These are phyloP conservation scores for Rhizopogon vesiculosus DNA, from an alignment of 768 basidiomycete genomes.

Conservation along the genomic window DNA sequence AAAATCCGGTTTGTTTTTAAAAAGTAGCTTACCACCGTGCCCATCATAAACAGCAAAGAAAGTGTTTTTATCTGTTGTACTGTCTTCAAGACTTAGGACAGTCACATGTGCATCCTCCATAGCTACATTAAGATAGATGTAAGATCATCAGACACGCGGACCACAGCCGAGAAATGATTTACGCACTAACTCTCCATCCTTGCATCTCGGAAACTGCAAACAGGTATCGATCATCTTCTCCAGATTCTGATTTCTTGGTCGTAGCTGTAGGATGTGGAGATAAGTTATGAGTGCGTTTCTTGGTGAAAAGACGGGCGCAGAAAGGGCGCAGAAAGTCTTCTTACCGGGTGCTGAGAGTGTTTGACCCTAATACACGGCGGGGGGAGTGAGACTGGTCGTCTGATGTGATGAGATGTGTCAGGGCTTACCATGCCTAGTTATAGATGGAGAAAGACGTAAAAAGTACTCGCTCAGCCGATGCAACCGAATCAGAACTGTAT, in stretches of 20 bases:
- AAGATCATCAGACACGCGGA: not conserved
- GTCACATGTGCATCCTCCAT: slow-evolving; percentile 97
- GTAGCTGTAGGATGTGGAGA: slow-evolving; percentile 48
- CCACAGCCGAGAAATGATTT: not conserved
- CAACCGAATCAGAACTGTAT: not conserved
- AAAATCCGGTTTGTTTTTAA: not conserved
- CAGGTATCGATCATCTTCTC: slow-evolving; percentile 61
- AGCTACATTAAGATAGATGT: slow-evolving; percentile 41
- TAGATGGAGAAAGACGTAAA: slow-evolving; percentile 19
- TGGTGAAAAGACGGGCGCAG: slow-evolving; percentile 5
- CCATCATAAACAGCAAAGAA: slow-evolving; percentile 99
- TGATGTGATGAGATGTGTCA: not conserved
- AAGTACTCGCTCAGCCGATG: not conserved
- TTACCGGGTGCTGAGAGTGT: slow-evolving; percentile 77
- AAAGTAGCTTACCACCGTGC: slow-evolving; percentile 69
- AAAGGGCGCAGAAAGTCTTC: slow-evolving; percentile 16
- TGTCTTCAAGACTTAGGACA: slow-evolving; percentile 63
- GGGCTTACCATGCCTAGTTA: slow-evolving; percentile 24
- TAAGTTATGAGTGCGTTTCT: slow-evolving; percentile 6
- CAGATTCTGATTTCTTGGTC: slow-evolving; percentile 73
- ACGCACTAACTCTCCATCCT: slow-evolving; percentile 97
- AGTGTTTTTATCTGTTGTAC: slow-evolving; percentile 45
- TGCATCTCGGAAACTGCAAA: slow-evolving; percentile 96
- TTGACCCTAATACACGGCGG: slow-evolving; percentile 58
- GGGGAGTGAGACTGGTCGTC: slow-evolving; percentile 4